Evolutionary conservation across 768 basidiomycete species (phyloP).

Genomic region (Leccinum fibrillosum): DNA sequence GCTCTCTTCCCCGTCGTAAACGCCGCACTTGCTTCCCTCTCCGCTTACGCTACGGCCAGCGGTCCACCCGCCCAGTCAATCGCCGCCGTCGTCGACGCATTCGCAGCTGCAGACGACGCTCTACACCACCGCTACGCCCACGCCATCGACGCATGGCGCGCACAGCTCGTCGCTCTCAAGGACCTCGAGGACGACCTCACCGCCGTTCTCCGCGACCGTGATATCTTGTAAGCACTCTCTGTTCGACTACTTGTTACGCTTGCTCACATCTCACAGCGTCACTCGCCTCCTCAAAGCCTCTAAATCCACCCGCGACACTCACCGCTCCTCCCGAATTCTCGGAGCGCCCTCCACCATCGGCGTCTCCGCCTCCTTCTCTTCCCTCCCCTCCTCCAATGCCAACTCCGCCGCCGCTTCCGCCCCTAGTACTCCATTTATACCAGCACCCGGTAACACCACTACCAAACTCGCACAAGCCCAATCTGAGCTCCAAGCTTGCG

Average conservation of each 20-base stretch:
- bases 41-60: slow-evolving; percentile 65
- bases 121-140: slow-evolving; percentile 51
- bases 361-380: slow-evolving; percentile 44
- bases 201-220: slow-evolving; percentile 63
- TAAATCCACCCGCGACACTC: slow-evolving; percentile 44
- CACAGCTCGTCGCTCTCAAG: slow-evolving; percentile 57
- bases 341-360: slow-evolving; percentile 18
- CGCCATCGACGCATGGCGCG: slow-evolving; percentile 64
- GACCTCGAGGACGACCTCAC: slow-evolving; percentile 70
- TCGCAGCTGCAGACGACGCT: slow-evolving; percentile 68
- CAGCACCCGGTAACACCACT: slow-evolving; percentile 17
- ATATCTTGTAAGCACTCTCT: slow-evolving; percentile 64
- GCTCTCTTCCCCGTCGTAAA: slow-evolving; percentile 57
- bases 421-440: not conserved
- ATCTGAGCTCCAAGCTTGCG: slow-evolving; percentile 78
- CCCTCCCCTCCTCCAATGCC: slow-evolving; percentile 34
- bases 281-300: slow-evolving; percentile 79
- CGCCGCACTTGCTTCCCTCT: slow-evolving; percentile 57
- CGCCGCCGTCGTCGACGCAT: slow-evolving; percentile 47
- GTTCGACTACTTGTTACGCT: too few species aligned
- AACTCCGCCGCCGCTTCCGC: slow-evolving; percentile 8
- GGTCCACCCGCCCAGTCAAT: slow-evolving; percentile 31
- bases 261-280: slow-evolving; percentile 42
- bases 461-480: slow-evolving; percentile 65
- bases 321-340: slow-evolving; percentile 30